These are phyloP conservation scores for Calonectria crousiana DNA, from an alignment of 2,329 filamentous ascomycete species.

Conservation along the genomic window DNA sequence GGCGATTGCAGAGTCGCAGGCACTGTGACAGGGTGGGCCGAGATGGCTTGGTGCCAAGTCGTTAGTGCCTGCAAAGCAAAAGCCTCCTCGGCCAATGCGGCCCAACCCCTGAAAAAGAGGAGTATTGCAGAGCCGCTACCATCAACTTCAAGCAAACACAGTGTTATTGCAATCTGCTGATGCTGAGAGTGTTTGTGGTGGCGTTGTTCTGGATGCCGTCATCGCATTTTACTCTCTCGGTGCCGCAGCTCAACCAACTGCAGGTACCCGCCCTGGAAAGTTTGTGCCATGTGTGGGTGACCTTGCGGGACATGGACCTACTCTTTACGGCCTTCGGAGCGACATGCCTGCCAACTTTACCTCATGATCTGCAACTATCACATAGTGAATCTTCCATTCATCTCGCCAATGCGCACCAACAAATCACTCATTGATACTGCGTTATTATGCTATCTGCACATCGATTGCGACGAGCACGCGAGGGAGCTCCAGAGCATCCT, in stretches of 20 bases:
- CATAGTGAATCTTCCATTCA: slow-evolving; percentile 11
- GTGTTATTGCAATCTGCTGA: background rate
- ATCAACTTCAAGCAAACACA: background rate
- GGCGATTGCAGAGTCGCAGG: background rate
- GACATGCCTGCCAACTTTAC: background rate
- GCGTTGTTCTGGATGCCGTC: background rate
- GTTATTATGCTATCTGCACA: background rate
- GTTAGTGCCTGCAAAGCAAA: slow-evolving; percentile 4
- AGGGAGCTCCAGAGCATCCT: background rate
- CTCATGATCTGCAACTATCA: slow-evolving; percentile 9
- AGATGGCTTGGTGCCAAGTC: slow-evolving; percentile 13
- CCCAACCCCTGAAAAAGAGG: slow-evolving; percentile 11
- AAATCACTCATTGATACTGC: background rate
- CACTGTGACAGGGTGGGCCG: background rate
- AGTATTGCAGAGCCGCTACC: background rate
- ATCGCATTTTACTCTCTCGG: background rate
- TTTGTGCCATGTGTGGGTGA: background rate
- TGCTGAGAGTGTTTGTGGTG: background rate
- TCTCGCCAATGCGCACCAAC: slow-evolving; percentile 17
- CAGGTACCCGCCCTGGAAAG: background rate
- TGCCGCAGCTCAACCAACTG: background rate
- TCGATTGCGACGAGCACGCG: background rate
- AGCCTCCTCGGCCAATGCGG: slow-evolving; percentile 2
- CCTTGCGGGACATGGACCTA: background rate
- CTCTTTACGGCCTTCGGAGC: background rate